Evolutionary conservation across 164 flowering plant genomes (phyloP).

Genomic region (Vitis vinifera): ASM3070453v1 NC_081823.1:516501-517000

Average conservation of each 20-base stretch:
- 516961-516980: too few species aligned
- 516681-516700: slow-evolving; percentile 27
- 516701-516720: slow-evolving; percentile 27
- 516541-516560: slow-evolving; percentile 41
- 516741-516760: slow-evolving; percentile 35
- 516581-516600: slow-evolving; percentile 23
- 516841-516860: slow-evolving; percentile 21
- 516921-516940: slow-evolving; percentile 54
- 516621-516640: not conserved
- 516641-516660: not conserved
- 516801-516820: not conserved
- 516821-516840: not conserved
- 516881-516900: slow-evolving; percentile 63
- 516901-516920: slow-evolving; percentile 65
- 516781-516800: not conserved
- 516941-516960: not conserved
- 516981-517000: too few species aligned
- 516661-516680: not conserved
- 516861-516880: slow-evolving; percentile 46
- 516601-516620: not conserved
- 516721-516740: slow-evolving; percentile 43
- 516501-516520: slow-evolving; percentile 41
- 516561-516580: slow-evolving; percentile 47
- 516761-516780: not conserved
- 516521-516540: slow-evolving; percentile 34